Percentiles rank a stretch among this genome's conserved stretches.
Conservation (phyloP, 805 yeast genomes). For the Barnettozyma wickerhamii region DNA sequence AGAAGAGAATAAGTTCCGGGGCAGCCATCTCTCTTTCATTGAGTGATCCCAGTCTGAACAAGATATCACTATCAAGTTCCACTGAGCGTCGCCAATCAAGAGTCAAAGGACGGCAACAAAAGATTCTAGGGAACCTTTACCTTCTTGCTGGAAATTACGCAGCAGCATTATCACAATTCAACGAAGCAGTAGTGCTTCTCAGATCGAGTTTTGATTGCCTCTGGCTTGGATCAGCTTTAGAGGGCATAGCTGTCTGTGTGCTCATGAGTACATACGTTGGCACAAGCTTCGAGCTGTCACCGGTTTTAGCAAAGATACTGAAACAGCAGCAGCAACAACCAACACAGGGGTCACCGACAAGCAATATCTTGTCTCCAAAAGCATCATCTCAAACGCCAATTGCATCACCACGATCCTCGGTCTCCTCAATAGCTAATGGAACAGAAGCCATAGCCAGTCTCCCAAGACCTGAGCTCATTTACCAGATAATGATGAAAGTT, state of each 20-base stretch:
- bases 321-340: constrained; percentile 23
- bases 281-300: constrained; percentile 40
- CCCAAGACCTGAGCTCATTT: constrained; percentile 31
- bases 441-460: constrained; percentile 5
- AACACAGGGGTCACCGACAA: constrained; percentile 14
- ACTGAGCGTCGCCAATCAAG: constrained; percentile 36
- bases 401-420: constrained; percentile 48
- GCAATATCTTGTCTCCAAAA: constrained; percentile 9
- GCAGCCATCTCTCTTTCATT: constrained; percentile 20
- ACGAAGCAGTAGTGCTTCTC: constrained; percentile 63
- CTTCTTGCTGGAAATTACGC: constrained; percentile 74
- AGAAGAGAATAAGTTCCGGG: constrained; percentile 34
- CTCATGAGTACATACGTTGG: constrained; percentile 55
- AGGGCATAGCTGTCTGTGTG: constrained; percentile 67
- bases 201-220: constrained; percentile 66
- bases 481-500: constrained; percentile 34
- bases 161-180: constrained; percentile 67
- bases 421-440: constrained; percentile 8
- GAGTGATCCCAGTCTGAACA: constrained; percentile 30
- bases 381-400: constrained; percentile 26
- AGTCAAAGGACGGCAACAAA: constrained; percentile 68
- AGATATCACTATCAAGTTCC: constrained; percentile 30
- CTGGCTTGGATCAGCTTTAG: constrained; percentile 89
- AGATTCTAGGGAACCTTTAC: constrained; percentile 71
- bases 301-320: constrained; percentile 29